Percentiles rank a stretch among this genome's conserved stretches.
These are phyloP conservation scores for Solanum corneliomulleri DNA, from an alignment of 257 asterid species.

Conservation along the genomic window DNA sequence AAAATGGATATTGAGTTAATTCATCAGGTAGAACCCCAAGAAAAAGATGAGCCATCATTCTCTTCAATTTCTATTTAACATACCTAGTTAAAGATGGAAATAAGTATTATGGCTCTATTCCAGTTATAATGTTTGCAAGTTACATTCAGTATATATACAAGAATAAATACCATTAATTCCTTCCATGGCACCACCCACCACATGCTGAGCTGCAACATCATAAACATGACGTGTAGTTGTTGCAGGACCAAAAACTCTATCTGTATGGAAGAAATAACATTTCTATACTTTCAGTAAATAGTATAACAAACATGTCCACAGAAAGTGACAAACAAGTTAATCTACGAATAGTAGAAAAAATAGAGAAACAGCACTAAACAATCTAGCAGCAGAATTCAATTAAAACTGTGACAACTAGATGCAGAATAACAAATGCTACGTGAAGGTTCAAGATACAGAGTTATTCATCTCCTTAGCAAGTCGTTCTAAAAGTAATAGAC, in stretches of 20 bases:
- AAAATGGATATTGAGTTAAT: neutral
- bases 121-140: neutral
- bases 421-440: neutral
- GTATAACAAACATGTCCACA: neutral
- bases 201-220: conserved; percentile 81
- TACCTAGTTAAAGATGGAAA: neutral
- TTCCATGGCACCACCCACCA: conserved; percentile 74
- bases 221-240: conserved; percentile 85
- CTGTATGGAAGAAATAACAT: conserved; percentile 18
- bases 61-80: neutral
- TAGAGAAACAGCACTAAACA: neutral
- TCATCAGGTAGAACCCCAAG: neutral
- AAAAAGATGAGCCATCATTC: neutral
- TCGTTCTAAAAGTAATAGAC: neutral
- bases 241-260: conserved; percentile 87
- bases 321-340: neutral
- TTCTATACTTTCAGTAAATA: neutral
- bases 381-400: neutral
- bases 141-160: neutral
- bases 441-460: neutral
- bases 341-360: neutral
- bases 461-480: neutral
- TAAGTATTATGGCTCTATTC: neutral
- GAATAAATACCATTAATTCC: conserved; percentile 58
- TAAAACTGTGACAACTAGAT: neutral